Percentiles rank a stretch among this genome's conserved stretches.
phyloP scores from a whole-genome alignment of 768 basidiomycete species.

The Boletus subcaerulescens region DNA sequence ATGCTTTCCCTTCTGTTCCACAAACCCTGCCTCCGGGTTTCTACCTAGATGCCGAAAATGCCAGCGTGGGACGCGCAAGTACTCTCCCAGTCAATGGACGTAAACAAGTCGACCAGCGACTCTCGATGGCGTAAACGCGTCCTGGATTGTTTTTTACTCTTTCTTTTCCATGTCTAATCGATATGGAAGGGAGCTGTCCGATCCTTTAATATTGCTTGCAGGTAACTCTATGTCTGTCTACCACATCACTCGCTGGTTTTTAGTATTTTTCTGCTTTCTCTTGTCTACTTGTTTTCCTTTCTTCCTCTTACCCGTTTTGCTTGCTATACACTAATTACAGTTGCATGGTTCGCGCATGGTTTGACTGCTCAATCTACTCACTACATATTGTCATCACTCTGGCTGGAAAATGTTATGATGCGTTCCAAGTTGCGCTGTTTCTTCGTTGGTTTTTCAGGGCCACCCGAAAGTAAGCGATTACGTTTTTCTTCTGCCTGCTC shows the following conservation, averaged over 20 bases:
- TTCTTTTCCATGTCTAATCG: neutral
- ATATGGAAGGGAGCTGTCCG: neutral
- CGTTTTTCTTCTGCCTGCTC: too few species aligned
- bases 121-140: constrained; percentile 22
- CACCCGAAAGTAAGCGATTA: too few species aligned
- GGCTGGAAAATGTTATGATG: constrained; percentile 14
- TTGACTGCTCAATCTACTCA: constrained; percentile 26
- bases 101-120: constrained; percentile 23
- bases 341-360: constrained; percentile 23
- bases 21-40: constrained; percentile 40
- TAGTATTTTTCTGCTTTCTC: neutral
- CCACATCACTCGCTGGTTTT: neutral
- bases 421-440: neutral
- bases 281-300: neutral
- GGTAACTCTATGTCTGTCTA: constrained; percentile 5
- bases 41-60: constrained; percentile 12
- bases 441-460: too few species aligned
- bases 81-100: constrained; percentile 29
- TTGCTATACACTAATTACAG: constrained; percentile 18
- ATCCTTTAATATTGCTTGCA: constrained; percentile 4
- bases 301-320: neutral
- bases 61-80: constrained; percentile 16
- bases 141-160: constrained; percentile 5
- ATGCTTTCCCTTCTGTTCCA: constrained; percentile 73
- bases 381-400: constrained; percentile 19